Conservation (phyloP, 2,329 filamentous ascomycete species). For the Tricladium varicosporioides region DNA sequence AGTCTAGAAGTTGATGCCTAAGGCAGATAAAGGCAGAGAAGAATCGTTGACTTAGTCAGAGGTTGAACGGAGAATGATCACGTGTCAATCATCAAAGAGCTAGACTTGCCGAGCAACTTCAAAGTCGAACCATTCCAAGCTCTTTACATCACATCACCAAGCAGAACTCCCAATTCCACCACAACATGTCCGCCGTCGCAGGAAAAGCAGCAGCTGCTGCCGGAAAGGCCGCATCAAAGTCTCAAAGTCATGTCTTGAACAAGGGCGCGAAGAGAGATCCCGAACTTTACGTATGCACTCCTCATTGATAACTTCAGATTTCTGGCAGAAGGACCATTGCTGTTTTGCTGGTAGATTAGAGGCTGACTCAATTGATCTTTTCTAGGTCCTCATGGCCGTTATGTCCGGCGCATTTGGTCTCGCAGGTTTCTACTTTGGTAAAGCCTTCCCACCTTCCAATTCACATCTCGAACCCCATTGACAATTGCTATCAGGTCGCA, state of each 20-base stretch:
- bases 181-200: slow-evolving; percentile 33
- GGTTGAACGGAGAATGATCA: not conserved
- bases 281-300: slow-evolving; percentile 65
- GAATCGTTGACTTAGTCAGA: not conserved
- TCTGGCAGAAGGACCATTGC: not conserved
- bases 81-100: not conserved
- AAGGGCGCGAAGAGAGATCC: slow-evolving; percentile 68
- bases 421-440: slow-evolving; percentile 88
- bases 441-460: slow-evolving; percentile 6
- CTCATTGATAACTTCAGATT: slow-evolving; percentile 23
- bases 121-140: slow-evolving; percentile 18
- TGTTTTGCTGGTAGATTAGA: slow-evolving; percentile 2
- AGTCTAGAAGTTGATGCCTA: too few species aligned
- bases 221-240: slow-evolving; percentile 38
- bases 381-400: slow-evolving; percentile 81
- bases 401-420: slow-evolving; percentile 87
- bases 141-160: slow-evolving; percentile 1
- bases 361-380: slow-evolving; percentile 15
- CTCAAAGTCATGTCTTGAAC: slow-evolving; percentile 48
- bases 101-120: slow-evolving; percentile 7
- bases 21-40: too few species aligned
- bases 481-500: slow-evolving; percentile 57
- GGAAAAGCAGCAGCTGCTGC: slow-evolving; percentile 36
- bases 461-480: slow-evolving; percentile 21
- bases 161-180: slow-evolving; percentile 14